A percentile compares a stretch with the other conserved stretches of the same genome.
Conservation (phyloP, 1,284 basidiomycete species). For the Austropuccinia psidii region DNA sequence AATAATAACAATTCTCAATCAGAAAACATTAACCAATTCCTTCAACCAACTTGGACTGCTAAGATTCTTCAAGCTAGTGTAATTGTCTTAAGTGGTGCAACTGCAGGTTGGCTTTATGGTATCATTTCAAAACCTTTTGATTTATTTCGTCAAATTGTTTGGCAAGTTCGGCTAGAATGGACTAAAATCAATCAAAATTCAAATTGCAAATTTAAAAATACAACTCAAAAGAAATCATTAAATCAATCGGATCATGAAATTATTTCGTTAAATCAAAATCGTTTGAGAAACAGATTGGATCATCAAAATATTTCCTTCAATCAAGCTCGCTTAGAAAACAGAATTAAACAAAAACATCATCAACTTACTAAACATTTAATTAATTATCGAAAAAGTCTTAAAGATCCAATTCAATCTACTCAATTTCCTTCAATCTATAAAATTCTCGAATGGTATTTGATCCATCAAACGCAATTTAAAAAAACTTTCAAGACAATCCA, state of each 20-base stretch:
- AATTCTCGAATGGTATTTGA: too few species aligned
- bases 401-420: too few species aligned
- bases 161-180: constrained; percentile 24
- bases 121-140: constrained; percentile 24
- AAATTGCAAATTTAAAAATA: background rate
- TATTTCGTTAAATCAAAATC: too few species aligned
- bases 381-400: too few species aligned
- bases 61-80: constrained; percentile 19
- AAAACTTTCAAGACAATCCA: too few species aligned
- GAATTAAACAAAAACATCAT: background rate
- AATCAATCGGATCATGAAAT: background rate
- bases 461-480: too few species aligned
- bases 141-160: background rate
- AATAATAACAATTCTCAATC: background rate
- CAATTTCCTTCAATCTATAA: too few species aligned
- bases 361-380: constrained; percentile 6
- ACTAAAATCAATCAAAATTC: background rate
- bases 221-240: background rate
- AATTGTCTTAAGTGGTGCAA: constrained; percentile 19
- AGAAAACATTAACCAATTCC: background rate
- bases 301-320: too few species aligned
- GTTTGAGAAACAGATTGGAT: too few species aligned
- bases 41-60: constrained; percentile 9
- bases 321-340: too few species aligned
- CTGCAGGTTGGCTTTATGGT: constrained; percentile 19